Percentiles rank a stretch among this genome's conserved stretches.
Conservation (phyloP, 148 eudicot genomes). For the Rhododendron simsii region DNA sequence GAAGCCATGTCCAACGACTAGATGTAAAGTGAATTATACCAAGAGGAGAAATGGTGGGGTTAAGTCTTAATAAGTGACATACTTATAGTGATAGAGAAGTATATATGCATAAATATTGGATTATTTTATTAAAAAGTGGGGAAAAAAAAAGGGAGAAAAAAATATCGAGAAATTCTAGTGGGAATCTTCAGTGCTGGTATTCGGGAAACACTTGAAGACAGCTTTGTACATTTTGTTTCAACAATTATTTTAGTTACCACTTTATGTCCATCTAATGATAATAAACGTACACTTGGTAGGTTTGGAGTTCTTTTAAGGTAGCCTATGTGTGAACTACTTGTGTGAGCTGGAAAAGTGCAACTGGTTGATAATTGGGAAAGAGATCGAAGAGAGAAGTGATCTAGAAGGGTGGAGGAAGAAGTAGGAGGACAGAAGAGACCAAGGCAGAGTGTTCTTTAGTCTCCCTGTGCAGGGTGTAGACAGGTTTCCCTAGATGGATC, state of each 20-base stretch:
- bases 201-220: conserved; percentile 29
- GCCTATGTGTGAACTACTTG: too few relatives aligned
- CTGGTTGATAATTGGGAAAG: too few relatives aligned
- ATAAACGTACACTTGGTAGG: not conserved
- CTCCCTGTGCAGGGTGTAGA: too few relatives aligned
- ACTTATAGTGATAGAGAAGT: not conserved
- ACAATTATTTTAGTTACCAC: not conserved
- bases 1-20: conserved; percentile 27
- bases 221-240: not conserved
- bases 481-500: too few relatives aligned
- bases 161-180: not conserved
- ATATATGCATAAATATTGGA: not conserved
- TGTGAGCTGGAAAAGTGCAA: too few relatives aligned
- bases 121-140: not conserved
- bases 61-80: not conserved
- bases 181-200: conserved; percentile 34
- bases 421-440: too few relatives aligned
- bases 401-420: too few relatives aligned
- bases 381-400: too few relatives aligned
- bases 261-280: not conserved
- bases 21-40: not conserved
- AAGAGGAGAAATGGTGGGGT: not conserved
- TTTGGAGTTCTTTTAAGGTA: too few relatives aligned
- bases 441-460: too few relatives aligned
- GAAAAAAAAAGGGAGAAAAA: not conserved